A percentile compares a stretch with the other conserved stretches of the same genome.
Evolutionary conservation across 2,329 filamentous ascomycete genomes (phyloP).

Genomic region (Gnomoniopsis sp.): DNA sequence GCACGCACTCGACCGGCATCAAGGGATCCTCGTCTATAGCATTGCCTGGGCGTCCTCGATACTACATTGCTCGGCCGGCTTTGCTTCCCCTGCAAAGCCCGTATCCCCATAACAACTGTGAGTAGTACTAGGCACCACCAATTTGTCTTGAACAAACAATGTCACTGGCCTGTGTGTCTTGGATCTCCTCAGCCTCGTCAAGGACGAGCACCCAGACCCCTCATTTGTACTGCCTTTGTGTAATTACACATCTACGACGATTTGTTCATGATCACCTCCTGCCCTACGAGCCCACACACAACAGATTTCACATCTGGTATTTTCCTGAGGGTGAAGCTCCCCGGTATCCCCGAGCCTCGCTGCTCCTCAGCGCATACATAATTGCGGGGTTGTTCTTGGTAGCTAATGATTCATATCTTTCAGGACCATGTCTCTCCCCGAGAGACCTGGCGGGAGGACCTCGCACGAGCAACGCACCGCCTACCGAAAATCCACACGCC

Average conservation of each 20-base stretch:
- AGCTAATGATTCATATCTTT: conserved; percentile 22
- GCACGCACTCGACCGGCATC: conserved; percentile 3
- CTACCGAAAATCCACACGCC: conserved; percentile 67
- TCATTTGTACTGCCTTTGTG: not conserved
- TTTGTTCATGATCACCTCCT: not conserved
- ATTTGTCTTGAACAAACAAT: conserved; percentile 11
- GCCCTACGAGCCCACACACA: not conserved
- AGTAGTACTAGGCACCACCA: conserved; percentile 1
- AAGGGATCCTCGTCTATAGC: conserved; percentile 15
- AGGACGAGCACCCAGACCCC: not conserved
- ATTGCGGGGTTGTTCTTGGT: not conserved
- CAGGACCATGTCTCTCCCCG: conserved; percentile 58
- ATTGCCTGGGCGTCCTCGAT: not conserved
- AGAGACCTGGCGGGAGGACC: conserved; percentile 62
- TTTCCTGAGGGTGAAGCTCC: conserved; percentile 19
- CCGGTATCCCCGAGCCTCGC: not conserved
- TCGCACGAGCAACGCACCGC: conserved; percentile 58
- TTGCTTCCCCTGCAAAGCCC: conserved; percentile 2
- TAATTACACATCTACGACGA: not conserved
- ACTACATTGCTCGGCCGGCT: conserved; percentile 3
- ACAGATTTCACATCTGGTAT: not conserved
- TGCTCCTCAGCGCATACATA: not conserved
- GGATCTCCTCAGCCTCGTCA: conserved; percentile 5
- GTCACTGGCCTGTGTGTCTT: not conserved
- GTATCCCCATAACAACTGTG: conserved; percentile 17